A percentile compares a stretch with the other conserved stretches of the same genome.
These are phyloP conservation scores for Prototheca wickerhamii DNA, from an alignment of 163 green algal genomes.

Conservation along the genomic window DNA sequence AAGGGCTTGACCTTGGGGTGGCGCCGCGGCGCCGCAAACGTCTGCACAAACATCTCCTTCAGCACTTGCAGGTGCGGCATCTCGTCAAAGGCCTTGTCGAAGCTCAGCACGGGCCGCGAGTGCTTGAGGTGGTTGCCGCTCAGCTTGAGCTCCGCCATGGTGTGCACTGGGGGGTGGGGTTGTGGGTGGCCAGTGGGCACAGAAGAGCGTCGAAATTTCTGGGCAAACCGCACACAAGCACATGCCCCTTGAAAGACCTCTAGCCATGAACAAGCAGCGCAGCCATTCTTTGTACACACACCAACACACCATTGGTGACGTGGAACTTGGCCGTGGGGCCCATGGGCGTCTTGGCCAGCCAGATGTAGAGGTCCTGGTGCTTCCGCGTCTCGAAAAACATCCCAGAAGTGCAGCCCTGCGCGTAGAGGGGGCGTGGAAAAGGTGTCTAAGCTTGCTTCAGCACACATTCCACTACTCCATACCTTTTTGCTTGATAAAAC, in stretches of 20 bases:
- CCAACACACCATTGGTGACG: constrained; percentile 58
- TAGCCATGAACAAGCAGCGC: too few species aligned
- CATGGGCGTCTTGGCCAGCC: constrained; percentile 75
- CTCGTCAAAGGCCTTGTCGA: constrained; percentile 74
- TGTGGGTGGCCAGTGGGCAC: background rate
- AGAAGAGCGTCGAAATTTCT: background rate
- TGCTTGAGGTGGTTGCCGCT: constrained; percentile 93
- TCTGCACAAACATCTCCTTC: constrained; percentile 84
- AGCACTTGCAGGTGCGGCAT: constrained; percentile 81
- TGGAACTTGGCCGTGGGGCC: constrained; percentile 90
- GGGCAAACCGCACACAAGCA: background rate
- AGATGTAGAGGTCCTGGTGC: constrained; percentile 91
- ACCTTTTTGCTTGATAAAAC: background rate
- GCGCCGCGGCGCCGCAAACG: constrained; percentile 78
- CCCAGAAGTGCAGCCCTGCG: constrained; percentile 65
- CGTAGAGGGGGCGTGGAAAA: background rate
- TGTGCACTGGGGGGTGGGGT: constrained; percentile 70
- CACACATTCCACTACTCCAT: background rate
- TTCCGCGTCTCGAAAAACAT: constrained; percentile 95
- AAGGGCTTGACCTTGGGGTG: constrained; percentile 96
- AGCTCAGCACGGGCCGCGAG: constrained; percentile 77
- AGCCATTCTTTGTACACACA: too few species aligned
- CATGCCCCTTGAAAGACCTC: background rate
- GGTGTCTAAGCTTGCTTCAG: background rate
- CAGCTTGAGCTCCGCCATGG: constrained; percentile 95